Percentiles rank a stretch among this genome's conserved stretches.
Evolutionary conservation across 2,329 filamentous ascomycete species (phyloP).

Genomic region (Fusarium camptoceras): DNA sequence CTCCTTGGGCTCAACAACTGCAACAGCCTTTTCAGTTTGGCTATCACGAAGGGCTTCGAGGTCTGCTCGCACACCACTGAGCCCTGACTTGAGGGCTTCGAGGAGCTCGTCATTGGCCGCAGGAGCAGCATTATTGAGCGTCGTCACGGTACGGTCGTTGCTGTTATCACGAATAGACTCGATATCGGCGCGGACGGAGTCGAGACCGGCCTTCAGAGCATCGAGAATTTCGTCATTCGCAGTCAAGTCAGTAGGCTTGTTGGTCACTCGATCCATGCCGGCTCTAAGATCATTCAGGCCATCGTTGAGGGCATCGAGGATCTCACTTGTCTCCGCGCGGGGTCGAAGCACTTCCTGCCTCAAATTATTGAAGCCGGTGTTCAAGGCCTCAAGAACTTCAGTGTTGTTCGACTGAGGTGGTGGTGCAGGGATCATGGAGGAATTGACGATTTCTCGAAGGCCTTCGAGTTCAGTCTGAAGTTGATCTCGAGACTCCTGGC

Average conservation of each 20-base stretch:
- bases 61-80: conserved; percentile 79
- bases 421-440: conserved; percentile 71
- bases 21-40: conserved; percentile 58
- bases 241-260: conserved; percentile 84
- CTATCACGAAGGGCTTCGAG: conserved; percentile 79
- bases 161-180: conserved; percentile 75
- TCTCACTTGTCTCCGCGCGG: conserved; percentile 81
- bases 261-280: conserved; percentile 80
- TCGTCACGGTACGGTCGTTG: conserved; percentile 63
- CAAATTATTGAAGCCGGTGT: conserved; percentile 78
- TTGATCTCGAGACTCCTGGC: conserved; percentile 67
- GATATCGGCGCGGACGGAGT: conserved; percentile 80
- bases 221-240: conserved; percentile 91
- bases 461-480: conserved; percentile 87
- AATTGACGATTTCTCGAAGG: conserved; percentile 81
- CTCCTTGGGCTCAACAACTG: conserved; percentile 60
- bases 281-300: conserved; percentile 81
- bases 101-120: conserved; percentile 89
- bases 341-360: conserved; percentile 78
- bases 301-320: conserved; percentile 90
- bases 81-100: conserved; percentile 84
- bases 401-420: conserved; percentile 60
- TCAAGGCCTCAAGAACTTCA: conserved; percentile 78
- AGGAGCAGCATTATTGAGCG: conserved; percentile 37
- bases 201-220: conserved; percentile 84